These are phyloP conservation scores for Breviolum minutum DNA, from an alignment of 73 alveolate genomes.

Conservation along the genomic window DNA sequence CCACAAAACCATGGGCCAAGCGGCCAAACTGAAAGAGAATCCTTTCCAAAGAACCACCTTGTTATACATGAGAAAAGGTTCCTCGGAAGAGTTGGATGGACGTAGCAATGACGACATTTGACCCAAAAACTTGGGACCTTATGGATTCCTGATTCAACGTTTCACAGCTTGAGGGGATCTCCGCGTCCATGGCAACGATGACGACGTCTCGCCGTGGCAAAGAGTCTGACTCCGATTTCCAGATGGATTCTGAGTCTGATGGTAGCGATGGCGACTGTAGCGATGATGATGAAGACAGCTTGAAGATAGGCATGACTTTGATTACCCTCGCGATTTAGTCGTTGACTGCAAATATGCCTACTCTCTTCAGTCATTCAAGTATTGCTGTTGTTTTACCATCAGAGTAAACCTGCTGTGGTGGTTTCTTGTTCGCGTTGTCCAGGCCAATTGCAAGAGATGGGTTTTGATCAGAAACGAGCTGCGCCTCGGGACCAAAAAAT, in stretches of 20 bases:
- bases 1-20: no score
- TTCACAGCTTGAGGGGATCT: neutral
- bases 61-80: neutral
- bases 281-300: neutral
- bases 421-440: neutral
- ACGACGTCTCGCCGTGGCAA: neutral
- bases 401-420: no score
- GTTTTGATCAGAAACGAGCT: neutral
- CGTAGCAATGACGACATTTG: neutral
- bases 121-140: neutral
- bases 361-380: no score
- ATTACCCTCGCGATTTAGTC: neutral
- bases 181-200: neutral
- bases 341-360: neutral
- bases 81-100: neutral
- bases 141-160: neutral
- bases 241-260: neutral
- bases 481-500: neutral
- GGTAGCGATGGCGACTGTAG: neutral
- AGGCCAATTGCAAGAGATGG: slow-evolving; percentile 7
- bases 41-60: no score
- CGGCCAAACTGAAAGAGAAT: no score
- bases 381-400: no score
- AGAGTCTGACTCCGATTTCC: neutral
- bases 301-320: no score